Evolutionary conservation across 371 early-diverging fungal genomes (phyloP).

Genomic region (Racocetra persica): DNA sequence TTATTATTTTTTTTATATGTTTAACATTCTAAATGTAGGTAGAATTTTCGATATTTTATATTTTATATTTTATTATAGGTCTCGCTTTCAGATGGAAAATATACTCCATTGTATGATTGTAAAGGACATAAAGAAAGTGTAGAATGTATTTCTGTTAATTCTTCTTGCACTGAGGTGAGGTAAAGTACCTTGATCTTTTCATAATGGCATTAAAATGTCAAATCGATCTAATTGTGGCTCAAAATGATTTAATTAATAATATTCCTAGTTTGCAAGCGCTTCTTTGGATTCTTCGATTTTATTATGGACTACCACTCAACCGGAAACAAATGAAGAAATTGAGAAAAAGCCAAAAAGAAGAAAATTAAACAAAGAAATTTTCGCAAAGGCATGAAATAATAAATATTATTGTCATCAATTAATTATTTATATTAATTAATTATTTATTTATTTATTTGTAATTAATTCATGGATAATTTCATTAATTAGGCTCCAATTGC

Average conservation of each 20-base stretch:
- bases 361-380: conserved; percentile 57
- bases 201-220: neutral
- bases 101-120: conserved; percentile 68
- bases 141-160: conserved; percentile 50
- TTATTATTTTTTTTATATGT: conserved; percentile 7
- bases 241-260: neutral
- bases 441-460: neutral
- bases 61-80: no score
- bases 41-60: neutral
- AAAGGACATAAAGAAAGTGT: conserved; percentile 80
- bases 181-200: neutral
- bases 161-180: conserved; percentile 43
- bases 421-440: conserved; percentile 17
- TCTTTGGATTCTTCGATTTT: conserved; percentile 82
- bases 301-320: conserved; percentile 74
- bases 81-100: conserved; percentile 45
- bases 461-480: no score
- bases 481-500: conserved; percentile 53
- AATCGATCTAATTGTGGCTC: neutral
- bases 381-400: neutral
- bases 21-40: neutral
- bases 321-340: conserved; percentile 61
- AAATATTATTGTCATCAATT: neutral
- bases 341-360: conserved; percentile 61
- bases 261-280: conserved; percentile 76